phyloP scores from a whole-genome alignment of 2,329 filamentous ascomycete genomes.

The Neofusicoccum parvum region DNA sequence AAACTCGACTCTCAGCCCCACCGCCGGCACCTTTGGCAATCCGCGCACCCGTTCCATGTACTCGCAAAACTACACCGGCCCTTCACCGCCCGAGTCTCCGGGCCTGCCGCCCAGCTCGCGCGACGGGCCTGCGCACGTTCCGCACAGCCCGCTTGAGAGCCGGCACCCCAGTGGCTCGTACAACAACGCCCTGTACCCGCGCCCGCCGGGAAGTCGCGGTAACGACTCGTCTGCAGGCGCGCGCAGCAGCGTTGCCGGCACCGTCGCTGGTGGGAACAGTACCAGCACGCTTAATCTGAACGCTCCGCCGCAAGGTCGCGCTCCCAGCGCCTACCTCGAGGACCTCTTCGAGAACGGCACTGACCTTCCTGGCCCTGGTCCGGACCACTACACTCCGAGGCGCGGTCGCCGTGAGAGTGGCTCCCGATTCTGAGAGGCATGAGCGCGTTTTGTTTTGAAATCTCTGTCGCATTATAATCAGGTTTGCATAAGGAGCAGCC shows the following conservation, averaged over 20 bases:
- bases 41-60: slow-evolving; percentile 17
- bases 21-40: not conserved
- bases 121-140: slow-evolving; percentile 12
- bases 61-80: slow-evolving; percentile 1
- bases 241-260: slow-evolving; percentile 38
- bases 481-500: not conserved
- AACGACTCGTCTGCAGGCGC: slow-evolving; percentile 23
- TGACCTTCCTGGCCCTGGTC: slow-evolving; percentile 25
- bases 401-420: slow-evolving; percentile 10
- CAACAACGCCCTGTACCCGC: not conserved
- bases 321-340: slow-evolving; percentile 87
- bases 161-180: not conserved
- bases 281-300: slow-evolving; percentile 68
- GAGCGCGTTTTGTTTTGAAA: not conserved
- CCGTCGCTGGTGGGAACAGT: slow-evolving; percentile 42
- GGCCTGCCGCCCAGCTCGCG: slow-evolving; percentile 14
- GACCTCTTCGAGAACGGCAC: slow-evolving; percentile 81
- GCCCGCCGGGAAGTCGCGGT: slow-evolving; percentile 3
- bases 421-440: not conserved
- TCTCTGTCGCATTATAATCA: not conserved
- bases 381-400: slow-evolving; percentile 11
- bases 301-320: slow-evolving; percentile 64
- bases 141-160: slow-evolving; percentile 11
- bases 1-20: slow-evolving; percentile 25
- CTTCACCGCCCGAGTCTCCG: slow-evolving; percentile 17